Evolutionary conservation across 1,284 basidiomycete genomes (phyloP).

Genomic region (Heliocybe sulcata): DNA sequence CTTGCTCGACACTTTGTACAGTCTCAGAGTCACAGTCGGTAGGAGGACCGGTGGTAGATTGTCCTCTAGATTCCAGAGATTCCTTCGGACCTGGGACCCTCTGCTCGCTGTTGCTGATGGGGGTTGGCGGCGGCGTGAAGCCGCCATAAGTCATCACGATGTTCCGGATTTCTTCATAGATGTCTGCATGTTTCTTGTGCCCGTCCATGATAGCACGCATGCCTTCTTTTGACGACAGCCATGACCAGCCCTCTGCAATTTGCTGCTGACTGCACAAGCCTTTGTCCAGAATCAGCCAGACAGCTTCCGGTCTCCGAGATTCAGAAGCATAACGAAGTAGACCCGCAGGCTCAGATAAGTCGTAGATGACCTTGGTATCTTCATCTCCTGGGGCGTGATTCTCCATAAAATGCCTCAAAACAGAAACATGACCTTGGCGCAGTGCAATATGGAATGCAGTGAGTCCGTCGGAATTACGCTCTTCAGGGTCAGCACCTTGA

Average conservation of each 20-base stretch:
- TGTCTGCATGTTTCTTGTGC: conserved; percentile 20
- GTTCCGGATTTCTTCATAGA: conserved; percentile 43
- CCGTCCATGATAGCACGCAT: conserved; percentile 6
- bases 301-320: conserved; percentile 50
- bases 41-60: not conserved
- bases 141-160: conserved; percentile 47
- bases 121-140: conserved; percentile 38
- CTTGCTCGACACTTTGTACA: too few relatives aligned
- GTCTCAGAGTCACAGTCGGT: not conserved
- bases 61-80: not conserved
- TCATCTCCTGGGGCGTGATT: conserved; percentile 43
- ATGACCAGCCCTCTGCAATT: conserved; percentile 1
- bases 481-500: conserved; percentile 63
- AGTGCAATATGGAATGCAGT: conserved; percentile 67
- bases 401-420: conserved; percentile 52
- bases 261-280: conserved; percentile 21
- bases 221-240: not conserved
- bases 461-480: conserved; percentile 46
- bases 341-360: conserved; percentile 27
- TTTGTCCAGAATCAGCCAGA: conserved; percentile 55
- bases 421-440: conserved; percentile 35
- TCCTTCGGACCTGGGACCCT: not conserved
- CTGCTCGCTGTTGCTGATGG: conserved; percentile 16
- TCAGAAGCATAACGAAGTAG: conserved; percentile 50
- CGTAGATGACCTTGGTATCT: conserved; percentile 43